phyloP scores from a whole-genome alignment of 169 alveolate genomes.

The Eimeria brunetti region DNA sequence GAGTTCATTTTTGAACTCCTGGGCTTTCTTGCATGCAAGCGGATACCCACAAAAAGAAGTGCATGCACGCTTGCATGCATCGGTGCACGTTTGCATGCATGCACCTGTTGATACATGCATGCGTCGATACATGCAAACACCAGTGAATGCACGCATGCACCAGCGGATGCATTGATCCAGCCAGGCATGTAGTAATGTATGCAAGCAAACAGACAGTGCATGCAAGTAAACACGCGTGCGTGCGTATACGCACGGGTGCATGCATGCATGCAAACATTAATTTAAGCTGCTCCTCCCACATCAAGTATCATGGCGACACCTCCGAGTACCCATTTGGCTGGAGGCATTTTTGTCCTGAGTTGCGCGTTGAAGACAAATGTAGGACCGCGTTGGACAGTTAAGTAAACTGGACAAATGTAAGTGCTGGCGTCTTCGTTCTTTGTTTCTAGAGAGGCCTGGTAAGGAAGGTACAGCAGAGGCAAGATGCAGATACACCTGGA shows the following conservation, averaged over 20 bases:
- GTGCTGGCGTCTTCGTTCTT: slow-evolving; percentile 91
- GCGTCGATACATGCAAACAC: background rate
- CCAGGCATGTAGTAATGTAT: background rate
- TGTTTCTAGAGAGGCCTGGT: slow-evolving; percentile 83
- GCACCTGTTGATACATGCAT: background rate
- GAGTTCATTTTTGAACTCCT: background rate
- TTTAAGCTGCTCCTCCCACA: slow-evolving; percentile 88
- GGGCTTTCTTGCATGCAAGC: background rate
- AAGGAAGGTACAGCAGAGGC: background rate
- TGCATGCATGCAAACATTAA: background rate
- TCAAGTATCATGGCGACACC: slow-evolving; percentile 98
- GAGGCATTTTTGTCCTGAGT: slow-evolving; percentile 94
- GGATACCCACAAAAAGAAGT: no score
- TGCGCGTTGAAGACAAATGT: slow-evolving; percentile 96
- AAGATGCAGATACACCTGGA: background rate
- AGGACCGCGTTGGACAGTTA: slow-evolving; percentile 95
- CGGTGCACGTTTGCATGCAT: no score
- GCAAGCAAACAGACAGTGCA: background rate
- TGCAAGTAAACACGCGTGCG: no score
- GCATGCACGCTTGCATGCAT: no score
- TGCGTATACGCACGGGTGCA: no score
- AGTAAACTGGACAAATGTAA: slow-evolving; percentile 96
- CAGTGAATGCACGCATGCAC: background rate
- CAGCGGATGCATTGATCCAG: no score
- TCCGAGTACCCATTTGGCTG: slow-evolving; percentile 97